Conservation (phyloP, 257 asterid species). For the Solanum medicagineum region DNA sequence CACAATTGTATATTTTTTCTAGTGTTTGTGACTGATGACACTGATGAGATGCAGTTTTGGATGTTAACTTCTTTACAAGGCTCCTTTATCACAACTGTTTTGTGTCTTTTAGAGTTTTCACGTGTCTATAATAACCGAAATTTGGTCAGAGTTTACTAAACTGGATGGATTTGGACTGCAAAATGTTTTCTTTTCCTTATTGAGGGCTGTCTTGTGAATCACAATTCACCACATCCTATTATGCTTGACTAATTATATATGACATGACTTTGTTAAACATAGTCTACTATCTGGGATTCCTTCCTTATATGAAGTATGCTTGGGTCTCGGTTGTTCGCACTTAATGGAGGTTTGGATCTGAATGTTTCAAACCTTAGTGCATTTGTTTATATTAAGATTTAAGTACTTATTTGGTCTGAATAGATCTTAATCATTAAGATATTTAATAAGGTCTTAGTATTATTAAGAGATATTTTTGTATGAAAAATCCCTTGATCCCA, state of each 20-base stretch:
- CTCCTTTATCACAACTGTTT: neutral
- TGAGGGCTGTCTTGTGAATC: neutral
- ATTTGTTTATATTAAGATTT: neutral
- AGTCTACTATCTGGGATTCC: neutral
- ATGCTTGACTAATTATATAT: neutral
- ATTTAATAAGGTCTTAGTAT: neutral
- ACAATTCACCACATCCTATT: neutral
- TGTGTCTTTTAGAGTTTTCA: neutral
- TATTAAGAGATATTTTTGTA: neutral
- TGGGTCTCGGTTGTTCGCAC: neutral
- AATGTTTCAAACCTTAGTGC: neutral
- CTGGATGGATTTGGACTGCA: neutral
- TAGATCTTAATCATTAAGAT: neutral
- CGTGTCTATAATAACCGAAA: neutral
- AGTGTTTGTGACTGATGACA: too few relatives aligned
- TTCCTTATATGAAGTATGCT: neutral
- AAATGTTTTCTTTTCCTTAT: neutral
- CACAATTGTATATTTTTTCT: neutral
- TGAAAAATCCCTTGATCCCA: neutral
- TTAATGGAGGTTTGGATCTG: neutral
- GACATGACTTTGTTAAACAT: neutral
- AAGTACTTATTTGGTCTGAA: neutral
- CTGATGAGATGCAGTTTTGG: neutral
- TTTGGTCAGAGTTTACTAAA: neutral
- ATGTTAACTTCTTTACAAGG: neutral